phyloP scores from a whole-genome alignment of 768 basidiomycete genomes.

The Boletales sp. region DNA sequence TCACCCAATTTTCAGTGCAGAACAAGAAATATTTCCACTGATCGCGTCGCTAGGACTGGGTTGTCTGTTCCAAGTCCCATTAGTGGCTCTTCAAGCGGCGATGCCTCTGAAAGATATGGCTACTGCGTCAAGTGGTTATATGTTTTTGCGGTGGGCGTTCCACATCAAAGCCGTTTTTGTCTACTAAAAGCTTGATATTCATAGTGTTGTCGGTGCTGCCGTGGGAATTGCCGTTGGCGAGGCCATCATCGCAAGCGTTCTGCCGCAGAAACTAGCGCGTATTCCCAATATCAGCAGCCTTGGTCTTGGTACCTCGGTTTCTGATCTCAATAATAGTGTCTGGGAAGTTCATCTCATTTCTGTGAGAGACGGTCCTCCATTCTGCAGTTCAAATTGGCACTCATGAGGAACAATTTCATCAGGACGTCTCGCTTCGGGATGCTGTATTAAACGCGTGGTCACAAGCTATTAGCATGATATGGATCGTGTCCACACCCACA shows the following conservation, averaged over 20 bases:
- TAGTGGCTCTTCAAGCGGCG: slow-evolving; percentile 76
- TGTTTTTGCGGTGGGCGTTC: slow-evolving; percentile 56
- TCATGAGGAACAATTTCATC: background rate
- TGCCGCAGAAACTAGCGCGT: slow-evolving; percentile 28
- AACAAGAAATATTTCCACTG: slow-evolving; percentile 61
- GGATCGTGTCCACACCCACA: slow-evolving; percentile 62
- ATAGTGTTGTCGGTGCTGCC: slow-evolving; percentile 69
- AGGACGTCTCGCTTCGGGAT: slow-evolving; percentile 49
- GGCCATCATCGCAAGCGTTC: slow-evolving; percentile 61
- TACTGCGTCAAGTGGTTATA: slow-evolving; percentile 68
- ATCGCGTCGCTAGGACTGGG: slow-evolving; percentile 66
- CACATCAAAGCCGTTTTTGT: too few relatives aligned
- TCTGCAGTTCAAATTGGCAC: background rate
- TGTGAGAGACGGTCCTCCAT: slow-evolving; percentile 3
- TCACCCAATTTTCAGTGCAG: slow-evolving; percentile 41
- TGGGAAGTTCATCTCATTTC: slow-evolving; percentile 34
- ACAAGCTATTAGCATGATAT: slow-evolving; percentile 59
- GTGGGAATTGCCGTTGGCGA: slow-evolving; percentile 73
- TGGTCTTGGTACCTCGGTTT: slow-evolving; percentile 35
- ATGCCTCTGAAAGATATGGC: slow-evolving; percentile 90
- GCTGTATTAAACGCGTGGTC: slow-evolving; percentile 62
- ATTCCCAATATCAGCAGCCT: slow-evolving; percentile 32
- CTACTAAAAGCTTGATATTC: slow-evolving; percentile 4
- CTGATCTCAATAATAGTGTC: slow-evolving; percentile 46
- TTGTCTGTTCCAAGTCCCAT: slow-evolving; percentile 61